A percentile compares a stretch with the other conserved stretches of the same genome.
Evolutionary conservation across 495 filamentous ascomycete genomes (phyloP).

Genomic region (Saxophila tyrrhenica): DNA sequence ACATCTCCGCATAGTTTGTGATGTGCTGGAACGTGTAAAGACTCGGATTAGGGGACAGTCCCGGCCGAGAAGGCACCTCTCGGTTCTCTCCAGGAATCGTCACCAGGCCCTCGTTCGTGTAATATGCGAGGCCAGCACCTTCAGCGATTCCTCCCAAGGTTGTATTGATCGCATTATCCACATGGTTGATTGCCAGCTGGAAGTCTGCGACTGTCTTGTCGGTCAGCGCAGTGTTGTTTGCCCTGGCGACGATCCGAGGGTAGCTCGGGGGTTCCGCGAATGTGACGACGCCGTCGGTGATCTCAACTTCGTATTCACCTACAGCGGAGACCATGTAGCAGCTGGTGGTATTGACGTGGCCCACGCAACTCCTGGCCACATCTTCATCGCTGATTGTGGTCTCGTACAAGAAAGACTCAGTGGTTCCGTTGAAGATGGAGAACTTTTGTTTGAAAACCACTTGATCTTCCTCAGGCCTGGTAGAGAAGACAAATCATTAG

Average conservation of each 20-base stretch:
- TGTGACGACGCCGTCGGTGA: slow-evolving; percentile 7
- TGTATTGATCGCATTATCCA: not conserved
- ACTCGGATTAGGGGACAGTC: not conserved
- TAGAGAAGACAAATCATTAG: not conserved
- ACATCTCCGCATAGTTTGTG: not conserved
- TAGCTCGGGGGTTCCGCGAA: slow-evolving; percentile 8
- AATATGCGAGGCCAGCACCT: not conserved
- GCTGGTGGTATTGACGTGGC: not conserved
- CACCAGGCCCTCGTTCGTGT: not conserved
- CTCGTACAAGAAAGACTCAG: not conserved
- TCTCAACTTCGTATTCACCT: slow-evolving; percentile 6
- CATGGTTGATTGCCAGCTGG: not conserved
- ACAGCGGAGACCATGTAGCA: slow-evolving; percentile 6
- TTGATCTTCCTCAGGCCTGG: not conserved
- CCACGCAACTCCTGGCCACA: slow-evolving; percentile 1
- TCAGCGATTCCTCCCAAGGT: not conserved
- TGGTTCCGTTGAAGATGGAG: not conserved
- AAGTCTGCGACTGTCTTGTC: slow-evolving; percentile 1
- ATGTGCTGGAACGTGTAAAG: not conserved
- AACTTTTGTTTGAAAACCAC: not conserved
- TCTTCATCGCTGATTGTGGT: not conserved
- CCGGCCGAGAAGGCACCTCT: not conserved
- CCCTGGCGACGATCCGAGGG: not conserved
- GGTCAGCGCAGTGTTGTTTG: slow-evolving; percentile 6
- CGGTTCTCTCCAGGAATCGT: not conserved